phyloP scores from a whole-genome alignment of 139 green algal genomes.

The Diplosphaera chodatii region DNA sequence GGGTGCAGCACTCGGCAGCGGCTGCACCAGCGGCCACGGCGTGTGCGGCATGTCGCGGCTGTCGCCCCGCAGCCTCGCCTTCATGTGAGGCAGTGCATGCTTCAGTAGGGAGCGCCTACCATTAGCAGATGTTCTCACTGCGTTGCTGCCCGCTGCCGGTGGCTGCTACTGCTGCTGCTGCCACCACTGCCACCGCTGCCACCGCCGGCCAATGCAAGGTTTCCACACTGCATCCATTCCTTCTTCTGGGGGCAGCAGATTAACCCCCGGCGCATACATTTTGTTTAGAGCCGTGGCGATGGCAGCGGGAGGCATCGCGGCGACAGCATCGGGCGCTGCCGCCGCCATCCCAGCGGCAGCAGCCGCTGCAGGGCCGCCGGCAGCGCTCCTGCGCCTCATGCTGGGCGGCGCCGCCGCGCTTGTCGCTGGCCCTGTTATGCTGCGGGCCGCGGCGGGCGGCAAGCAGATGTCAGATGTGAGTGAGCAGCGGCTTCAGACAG shows the following conservation, averaged over 20 bases:
- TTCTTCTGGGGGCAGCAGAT: neutral
- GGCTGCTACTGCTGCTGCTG: too few relatives aligned
- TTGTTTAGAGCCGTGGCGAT: conserved; percentile 47
- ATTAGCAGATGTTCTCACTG: too few relatives aligned
- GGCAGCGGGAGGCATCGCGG: conserved; percentile 32
- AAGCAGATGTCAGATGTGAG: neutral
- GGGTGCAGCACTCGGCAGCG: conserved; percentile 60
- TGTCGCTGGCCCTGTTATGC: neutral
- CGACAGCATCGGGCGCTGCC: conserved; percentile 10
- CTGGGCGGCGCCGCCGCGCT: conserved; percentile 2
- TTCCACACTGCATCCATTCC: too few relatives aligned
- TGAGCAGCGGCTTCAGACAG: neutral
- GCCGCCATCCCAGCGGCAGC: conserved; percentile 7
- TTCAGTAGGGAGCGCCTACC: too few relatives aligned
- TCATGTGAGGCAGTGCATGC: conserved; percentile 26
- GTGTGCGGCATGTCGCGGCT: conserved; percentile 47
- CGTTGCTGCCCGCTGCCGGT: too few relatives aligned
- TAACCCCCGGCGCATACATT: neutral
- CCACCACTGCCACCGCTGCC: too few relatives aligned
- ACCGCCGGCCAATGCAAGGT: too few relatives aligned
- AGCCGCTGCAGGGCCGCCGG: conserved; percentile 4
- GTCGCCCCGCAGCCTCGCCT: conserved; percentile 38
- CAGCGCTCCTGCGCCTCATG: neutral
- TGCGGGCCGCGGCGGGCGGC: neutral
- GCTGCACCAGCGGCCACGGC: conserved; percentile 76